These are phyloP conservation scores for Maudiozyma serrabonitensis DNA, from an alignment of 805 yeast species.

Conservation along the genomic window DNA sequence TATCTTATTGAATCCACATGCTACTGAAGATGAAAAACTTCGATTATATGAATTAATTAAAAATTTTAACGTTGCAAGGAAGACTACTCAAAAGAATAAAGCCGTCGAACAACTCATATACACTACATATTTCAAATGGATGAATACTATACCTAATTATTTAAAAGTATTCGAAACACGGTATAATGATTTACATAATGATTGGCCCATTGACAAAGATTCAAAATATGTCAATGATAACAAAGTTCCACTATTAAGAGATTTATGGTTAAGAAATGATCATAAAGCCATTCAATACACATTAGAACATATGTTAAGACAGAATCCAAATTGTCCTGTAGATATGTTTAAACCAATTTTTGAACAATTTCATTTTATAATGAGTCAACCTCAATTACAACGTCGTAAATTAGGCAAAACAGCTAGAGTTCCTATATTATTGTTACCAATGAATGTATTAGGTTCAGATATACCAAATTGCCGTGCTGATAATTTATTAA, in stretches of 20 bases:
- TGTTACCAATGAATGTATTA: not conserved
- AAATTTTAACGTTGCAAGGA: not conserved
- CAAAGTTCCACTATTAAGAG: not conserved
- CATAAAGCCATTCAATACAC: not conserved
- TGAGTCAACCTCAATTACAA: not conserved
- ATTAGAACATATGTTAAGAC: not conserved
- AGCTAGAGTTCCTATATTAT: not conserved
- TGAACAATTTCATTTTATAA: not conserved
- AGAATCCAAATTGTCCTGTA: not conserved
- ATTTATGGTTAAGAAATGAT: not conserved
- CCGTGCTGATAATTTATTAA: not conserved
- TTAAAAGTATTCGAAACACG: slow-evolving; percentile 2
- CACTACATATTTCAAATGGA: not conserved
- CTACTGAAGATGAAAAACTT: not conserved
- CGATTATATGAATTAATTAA: not conserved
- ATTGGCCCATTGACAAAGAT: slow-evolving; percentile 8
- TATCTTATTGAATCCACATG: not conserved
- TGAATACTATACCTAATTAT: slow-evolving; percentile 2
- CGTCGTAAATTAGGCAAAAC: not conserved
- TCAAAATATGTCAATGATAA: not conserved
- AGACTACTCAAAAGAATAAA: not conserved
- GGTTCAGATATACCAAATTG: not conserved
- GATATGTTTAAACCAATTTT: slow-evolving; percentile 1
- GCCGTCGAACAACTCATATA: not conserved
- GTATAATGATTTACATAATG: not conserved